Conservation (phyloP, 129 eudicot species). For the Artemisia tridentata region DNA sequence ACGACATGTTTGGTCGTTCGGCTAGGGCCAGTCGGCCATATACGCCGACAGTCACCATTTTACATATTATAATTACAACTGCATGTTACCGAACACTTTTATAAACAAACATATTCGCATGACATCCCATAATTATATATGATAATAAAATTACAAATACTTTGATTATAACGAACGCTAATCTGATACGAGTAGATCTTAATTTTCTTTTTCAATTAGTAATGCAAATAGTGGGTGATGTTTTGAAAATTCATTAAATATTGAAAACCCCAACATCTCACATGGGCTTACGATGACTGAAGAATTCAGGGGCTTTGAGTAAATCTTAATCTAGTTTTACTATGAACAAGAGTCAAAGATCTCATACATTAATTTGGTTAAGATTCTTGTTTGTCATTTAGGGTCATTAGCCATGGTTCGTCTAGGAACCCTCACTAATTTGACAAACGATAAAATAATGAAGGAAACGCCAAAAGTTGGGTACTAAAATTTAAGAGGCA, state of each 20-base stretch:
- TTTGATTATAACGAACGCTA: not conserved
- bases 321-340: constrained; percentile 26
- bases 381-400: constrained; percentile 35
- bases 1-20: too few relatives aligned
- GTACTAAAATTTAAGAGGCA: constrained; percentile 19
- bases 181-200: not conserved
- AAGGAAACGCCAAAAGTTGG: constrained; percentile 30
- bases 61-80: too few relatives aligned
- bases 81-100: too few relatives aligned
- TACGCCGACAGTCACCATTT: too few relatives aligned
- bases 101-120: too few relatives aligned
- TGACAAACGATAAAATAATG: constrained; percentile 12
- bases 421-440: constrained; percentile 20
- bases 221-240: constrained; percentile 20
- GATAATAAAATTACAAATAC: not conserved
- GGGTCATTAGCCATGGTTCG: constrained; percentile 21
- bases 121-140: too few relatives aligned
- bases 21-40: too few relatives aligned
- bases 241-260: constrained; percentile 20
- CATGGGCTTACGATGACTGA: constrained; percentile 26
- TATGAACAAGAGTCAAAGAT: constrained; percentile 30
- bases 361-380: constrained; percentile 12
- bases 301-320: constrained; percentile 20
- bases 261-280: constrained; percentile 28
- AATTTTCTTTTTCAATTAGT: constrained; percentile 9